phyloP scores from a whole-genome alignment of 1,139 yeast genomes.

The Diutina rugosa region DNA sequence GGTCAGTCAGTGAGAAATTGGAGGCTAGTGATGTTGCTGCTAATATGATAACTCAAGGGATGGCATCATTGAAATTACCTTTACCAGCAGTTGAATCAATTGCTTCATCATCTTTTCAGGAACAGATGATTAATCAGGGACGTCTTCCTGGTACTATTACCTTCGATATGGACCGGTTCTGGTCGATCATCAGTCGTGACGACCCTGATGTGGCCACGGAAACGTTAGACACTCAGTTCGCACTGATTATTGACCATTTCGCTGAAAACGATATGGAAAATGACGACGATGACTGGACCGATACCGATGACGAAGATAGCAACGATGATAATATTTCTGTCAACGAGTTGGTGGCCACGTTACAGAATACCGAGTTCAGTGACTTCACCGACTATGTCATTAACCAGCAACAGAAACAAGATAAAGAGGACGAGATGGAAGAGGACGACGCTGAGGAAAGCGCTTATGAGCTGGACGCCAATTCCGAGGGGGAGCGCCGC shows the following conservation, averaged over 20 bases:
- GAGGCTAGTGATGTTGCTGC: background rate
- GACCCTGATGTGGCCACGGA: background rate
- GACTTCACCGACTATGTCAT: conserved; percentile 7
- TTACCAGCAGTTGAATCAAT: background rate
- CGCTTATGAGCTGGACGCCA: conserved; percentile 7
- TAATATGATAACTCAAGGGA: background rate
- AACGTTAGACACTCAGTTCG: background rate
- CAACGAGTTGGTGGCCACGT: conserved; percentile 5
- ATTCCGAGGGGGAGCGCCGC: background rate
- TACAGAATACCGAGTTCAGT: conserved; percentile 4
- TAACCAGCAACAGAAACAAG: conserved; percentile 3
- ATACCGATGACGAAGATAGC: conserved; percentile 4
- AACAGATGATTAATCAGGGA: background rate
- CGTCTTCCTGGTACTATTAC: background rate
- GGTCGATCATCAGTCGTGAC: background rate
- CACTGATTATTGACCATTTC: background rate
- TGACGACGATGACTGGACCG: conserved; percentile 4
- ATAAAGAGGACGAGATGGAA: no score
- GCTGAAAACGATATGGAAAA: background rate
- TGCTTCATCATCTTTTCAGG: background rate
- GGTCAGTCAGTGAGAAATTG: background rate
- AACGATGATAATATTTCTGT: background rate
- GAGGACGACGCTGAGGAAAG: conserved; percentile 8
- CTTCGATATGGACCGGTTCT: background rate
- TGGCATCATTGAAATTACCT: background rate